Base-by-base conservation (phyloP, 768 basidiomycete genomes). In the Coprinopsis strossmayeri region DNA sequence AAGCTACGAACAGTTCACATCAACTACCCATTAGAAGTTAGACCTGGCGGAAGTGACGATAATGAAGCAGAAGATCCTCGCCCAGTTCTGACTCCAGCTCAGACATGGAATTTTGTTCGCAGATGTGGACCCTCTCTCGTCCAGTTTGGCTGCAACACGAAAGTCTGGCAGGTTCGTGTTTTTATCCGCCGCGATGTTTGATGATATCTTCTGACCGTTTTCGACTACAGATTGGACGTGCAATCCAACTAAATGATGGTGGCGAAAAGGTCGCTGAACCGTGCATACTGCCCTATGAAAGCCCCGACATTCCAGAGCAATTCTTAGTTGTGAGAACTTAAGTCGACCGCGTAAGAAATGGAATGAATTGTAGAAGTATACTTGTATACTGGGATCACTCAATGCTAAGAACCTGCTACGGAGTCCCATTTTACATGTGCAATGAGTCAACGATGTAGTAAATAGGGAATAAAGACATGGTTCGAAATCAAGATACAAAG, bases 131-230 rank as follows among this genome's bases (percentile, higher is more conserved):
- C 76, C 7, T 74, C 70, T 2, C 64, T 89, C 34, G 61, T 61
- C 18, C 79, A 82, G 49, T 75, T 90, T 53, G 87, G 88, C 3
- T 81, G 79, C 54, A 82, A 81, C 57, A 78, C 81, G 0, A 69
- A 68, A 30, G 85, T 86, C 1, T 87, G 83, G 81, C 76, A 84
- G 72, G 87, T 86, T 50, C 59, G 69, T 32, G 17, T 18, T 13
- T 12, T 34, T 30, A 44, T 41, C 32, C 34, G 23, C 47, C 44
- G 56, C 32, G 42, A 25, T 46, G 17, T 12, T 34, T 34, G 7
- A 20, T 48, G 7, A 17, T 46, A 11, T 45, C 34, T 28, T 20
- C 7, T 11, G n/a, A 32, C 30, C 15, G 30, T 15, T 7, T 15
- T 15, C 30, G 9, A 7, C 7, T 47, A 0, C 51, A 85, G 83